Evolutionary conservation across 2,329 filamentous ascomycete genomes (phyloP).

Genomic region (Dothidotthia symphoricarpi): DNA sequence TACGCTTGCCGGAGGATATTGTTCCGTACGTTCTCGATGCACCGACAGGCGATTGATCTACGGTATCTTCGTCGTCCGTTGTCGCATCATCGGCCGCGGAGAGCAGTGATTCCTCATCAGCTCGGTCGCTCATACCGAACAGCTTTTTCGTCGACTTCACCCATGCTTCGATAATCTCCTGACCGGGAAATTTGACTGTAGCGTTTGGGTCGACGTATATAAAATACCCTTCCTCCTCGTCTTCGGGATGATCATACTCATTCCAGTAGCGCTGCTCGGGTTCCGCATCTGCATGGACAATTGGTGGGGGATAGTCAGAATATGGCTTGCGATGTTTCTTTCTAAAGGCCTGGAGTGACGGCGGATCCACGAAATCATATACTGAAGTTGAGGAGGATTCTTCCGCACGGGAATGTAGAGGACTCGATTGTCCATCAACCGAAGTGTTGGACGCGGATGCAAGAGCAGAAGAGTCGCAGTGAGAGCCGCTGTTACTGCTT

Average conservation of each 20-base stretch:
- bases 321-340: constrained; percentile 44
- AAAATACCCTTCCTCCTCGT: constrained; percentile 61
- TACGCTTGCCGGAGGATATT: constrained; percentile 10
- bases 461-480: constrained; percentile 29
- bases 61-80: constrained; percentile 55
- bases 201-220: constrained; percentile 74
- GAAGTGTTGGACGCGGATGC: constrained; percentile 43
- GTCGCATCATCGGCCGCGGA: constrained; percentile 46
- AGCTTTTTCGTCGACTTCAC: constrained; percentile 24
- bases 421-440: constrained; percentile 37
- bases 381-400: constrained; percentile 38
- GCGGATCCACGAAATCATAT: constrained; percentile 39
- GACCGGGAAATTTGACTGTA: constrained; percentile 59
- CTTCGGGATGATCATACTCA: constrained; percentile 79
- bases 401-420: constrained; percentile 26
- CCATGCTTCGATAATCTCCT: constrained; percentile 56
- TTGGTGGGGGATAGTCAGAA: constrained; percentile 23
- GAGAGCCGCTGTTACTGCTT: constrained; percentile 23
- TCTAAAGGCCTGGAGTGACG: constrained; percentile 44
- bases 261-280: constrained; percentile 65
- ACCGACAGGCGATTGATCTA: constrained; percentile 28
- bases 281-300: constrained; percentile 18
- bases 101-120: constrained; percentile 24
- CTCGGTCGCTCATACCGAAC: constrained; percentile 21
- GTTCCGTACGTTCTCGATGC: constrained; percentile 51